Evolutionary conservation across 371 early-diverging fungal genomes (phyloP), one percentile per base, ranked within the genome.

Genomic region (Mortierella sp.): DNA sequence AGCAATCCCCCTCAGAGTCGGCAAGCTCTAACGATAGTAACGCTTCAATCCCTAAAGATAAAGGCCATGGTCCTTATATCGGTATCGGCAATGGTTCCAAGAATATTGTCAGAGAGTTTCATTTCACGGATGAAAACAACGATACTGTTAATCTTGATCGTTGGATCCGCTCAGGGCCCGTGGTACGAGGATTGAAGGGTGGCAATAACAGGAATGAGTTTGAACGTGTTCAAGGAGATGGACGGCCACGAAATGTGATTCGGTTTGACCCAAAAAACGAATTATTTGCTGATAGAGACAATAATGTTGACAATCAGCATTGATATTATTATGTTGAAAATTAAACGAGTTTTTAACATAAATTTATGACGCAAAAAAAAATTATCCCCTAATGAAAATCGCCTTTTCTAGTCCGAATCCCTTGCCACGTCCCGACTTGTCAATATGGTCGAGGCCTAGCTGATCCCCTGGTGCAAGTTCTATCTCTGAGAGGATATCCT

Each of bases 381-480:
- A 68, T 75, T 86, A 91, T 61, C 90, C 90, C 75, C 90, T 84
- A 81, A 91, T 91, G 68, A 86, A 88, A 62, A 91, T 89, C 15
- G 90, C 86, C 61, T 86, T 87, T 63, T 91, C 91, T 34, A 84
- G 72, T 34, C 85, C 85, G 13, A 83, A 73, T 19, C 91, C 85
- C 64, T 86, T 86, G 68, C 75, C 83, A 65, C 89, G 86, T 13
- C 88, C 84, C 19, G 86, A 83, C 73, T 87, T 89, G 75, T 94
- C 95, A n/a, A 90, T 80, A 75, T 95, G 95, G 64, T 96, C 95
- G 57, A 95, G 84, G 5, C 93, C 95, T 64, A 95, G 75, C 13
- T 76, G 81, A 57, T 94, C 95, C 9, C 86, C 85, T 32, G 81
- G 82, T 8, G 70, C 83, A 51, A 90, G 73, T 7, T 85, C 83